A percentile compares a stretch with the other conserved stretches of the same genome.
These are phyloP conservation scores for Acacia acuminata DNA, from an alignment of 306 rosid species.

Conservation along the genomic window DNA sequence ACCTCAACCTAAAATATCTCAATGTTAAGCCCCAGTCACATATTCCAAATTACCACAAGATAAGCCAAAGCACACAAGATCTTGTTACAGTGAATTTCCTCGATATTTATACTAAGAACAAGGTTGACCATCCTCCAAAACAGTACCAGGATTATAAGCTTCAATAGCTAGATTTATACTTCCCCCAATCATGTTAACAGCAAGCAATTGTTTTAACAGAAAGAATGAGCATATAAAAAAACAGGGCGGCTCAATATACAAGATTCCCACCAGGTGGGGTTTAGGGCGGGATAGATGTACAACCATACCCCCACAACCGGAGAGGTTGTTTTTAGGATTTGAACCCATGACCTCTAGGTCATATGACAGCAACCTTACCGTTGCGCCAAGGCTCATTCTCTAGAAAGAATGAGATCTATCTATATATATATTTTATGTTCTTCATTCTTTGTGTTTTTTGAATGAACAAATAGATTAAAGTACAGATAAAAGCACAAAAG, in stretches of 20 bases:
- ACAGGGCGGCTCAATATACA: too few relatives aligned
- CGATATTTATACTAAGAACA: slow-evolving; percentile 5
- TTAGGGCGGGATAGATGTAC: too few relatives aligned
- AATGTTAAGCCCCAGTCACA: slow-evolving; percentile 4
- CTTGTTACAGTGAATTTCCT: slow-evolving; percentile 14
- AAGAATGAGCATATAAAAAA: neutral
- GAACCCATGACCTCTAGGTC: too few relatives aligned
- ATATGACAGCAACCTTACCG: too few relatives aligned
- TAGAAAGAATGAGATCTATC: too few relatives aligned
- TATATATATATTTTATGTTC: too few relatives aligned
- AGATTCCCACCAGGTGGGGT: too few relatives aligned
- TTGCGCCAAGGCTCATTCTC: too few relatives aligned
- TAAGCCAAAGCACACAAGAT: slow-evolving; percentile 4
- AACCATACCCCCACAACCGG: too few relatives aligned
- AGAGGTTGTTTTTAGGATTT: too few relatives aligned
- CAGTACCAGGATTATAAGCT: neutral
- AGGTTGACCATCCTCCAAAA: slow-evolving; percentile 6
- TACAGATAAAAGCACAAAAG: slow-evolving; percentile 3
- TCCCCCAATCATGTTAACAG: slow-evolving; percentile 9
- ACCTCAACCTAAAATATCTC: slow-evolving; percentile 18
- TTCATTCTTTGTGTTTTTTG: too few relatives aligned
- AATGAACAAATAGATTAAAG: neutral
- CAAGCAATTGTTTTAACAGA: neutral
- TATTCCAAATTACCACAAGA: slow-evolving; percentile 18
- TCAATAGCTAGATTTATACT: neutral